Evolutionary conservation across 768 basidiomycete genomes (phyloP).

Genomic region (Lactarius hengduanensis): DNA sequence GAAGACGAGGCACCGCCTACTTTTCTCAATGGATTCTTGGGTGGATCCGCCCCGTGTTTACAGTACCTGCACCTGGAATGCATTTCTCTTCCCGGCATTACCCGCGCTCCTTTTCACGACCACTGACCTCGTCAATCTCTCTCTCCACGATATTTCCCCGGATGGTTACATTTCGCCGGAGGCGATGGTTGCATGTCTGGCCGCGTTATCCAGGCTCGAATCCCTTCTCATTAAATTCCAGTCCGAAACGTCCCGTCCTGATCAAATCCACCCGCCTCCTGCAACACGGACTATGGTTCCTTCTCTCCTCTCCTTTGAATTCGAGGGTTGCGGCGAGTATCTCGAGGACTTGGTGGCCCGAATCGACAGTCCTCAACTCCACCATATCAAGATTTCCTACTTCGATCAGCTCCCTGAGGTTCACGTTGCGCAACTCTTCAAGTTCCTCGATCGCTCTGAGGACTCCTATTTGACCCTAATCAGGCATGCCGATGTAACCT

Average conservation of each 20-base stretch:
- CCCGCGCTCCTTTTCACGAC: not conserved
- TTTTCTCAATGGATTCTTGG: not conserved
- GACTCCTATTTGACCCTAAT: no score
- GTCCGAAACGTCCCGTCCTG: not conserved
- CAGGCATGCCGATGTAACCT: no score
- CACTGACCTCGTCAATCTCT: not conserved
- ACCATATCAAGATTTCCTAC: not conserved
- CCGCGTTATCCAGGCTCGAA: not conserved
- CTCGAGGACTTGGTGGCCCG: not conserved
- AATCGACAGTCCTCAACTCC: not conserved
- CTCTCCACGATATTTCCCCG: not conserved
- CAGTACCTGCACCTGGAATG: not conserved
- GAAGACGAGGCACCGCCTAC: not conserved
- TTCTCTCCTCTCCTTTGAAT: not conserved
- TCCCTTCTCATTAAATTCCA: not conserved
- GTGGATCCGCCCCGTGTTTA: conserved; percentile 1
- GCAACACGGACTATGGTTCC: not conserved
- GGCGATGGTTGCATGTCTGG: not conserved
- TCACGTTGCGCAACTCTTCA: not conserved
- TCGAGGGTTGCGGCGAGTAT: not conserved
- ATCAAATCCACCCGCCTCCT: not conserved
- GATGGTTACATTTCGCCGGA: not conserved
- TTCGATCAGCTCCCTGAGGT: not conserved
- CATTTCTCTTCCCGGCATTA: not conserved
- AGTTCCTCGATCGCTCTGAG: not conserved